Conservation (phyloP, 257 asterid genomes). For the Datura wrightii region DNA sequence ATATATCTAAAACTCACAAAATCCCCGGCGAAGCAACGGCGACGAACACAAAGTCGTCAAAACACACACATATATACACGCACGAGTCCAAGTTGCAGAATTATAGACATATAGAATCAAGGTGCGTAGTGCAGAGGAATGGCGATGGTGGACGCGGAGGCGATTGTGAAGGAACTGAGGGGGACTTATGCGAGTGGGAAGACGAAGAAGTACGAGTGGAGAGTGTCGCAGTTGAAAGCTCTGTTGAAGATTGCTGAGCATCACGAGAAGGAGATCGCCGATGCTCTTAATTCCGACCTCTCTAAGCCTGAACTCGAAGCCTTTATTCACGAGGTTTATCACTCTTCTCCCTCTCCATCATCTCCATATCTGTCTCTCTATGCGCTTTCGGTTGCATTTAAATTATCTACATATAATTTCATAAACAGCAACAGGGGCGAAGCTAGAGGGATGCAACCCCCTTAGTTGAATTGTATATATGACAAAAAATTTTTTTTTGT, state of each 20-base stretch:
- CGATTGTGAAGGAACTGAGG: slow-evolving; percentile 66
- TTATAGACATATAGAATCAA: neutral
- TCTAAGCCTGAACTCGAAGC: slow-evolving; percentile 78
- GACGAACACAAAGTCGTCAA: neutral
- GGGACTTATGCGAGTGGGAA: slow-evolving; percentile 57
- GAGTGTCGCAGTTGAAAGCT: slow-evolving; percentile 78
- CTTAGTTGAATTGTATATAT: too few relatives aligned
- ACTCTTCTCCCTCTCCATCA: neutral
- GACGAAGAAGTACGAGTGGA: slow-evolving; percentile 77
- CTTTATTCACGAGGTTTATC: slow-evolving; percentile 68
- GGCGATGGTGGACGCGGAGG: slow-evolving; percentile 54
- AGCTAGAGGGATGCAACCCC: too few relatives aligned
- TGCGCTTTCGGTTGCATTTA: neutral
- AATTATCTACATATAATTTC: neutral
- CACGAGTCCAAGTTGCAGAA: too few relatives aligned
- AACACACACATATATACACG: neutral
- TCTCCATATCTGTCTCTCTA: neutral
- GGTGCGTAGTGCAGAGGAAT: slow-evolving; percentile 12
- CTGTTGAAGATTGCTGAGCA: slow-evolving; percentile 52
- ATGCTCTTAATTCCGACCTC: slow-evolving; percentile 74
- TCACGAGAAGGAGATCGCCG: slow-evolving; percentile 69
- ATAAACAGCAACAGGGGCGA: too few relatives aligned
- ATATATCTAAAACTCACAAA: neutral
- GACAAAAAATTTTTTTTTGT: neutral
- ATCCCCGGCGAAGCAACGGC: slow-evolving; percentile 11